Percentiles rank a stretch among this genome's conserved stretches.
phyloP scores from a whole-genome alignment of 352 stramenopile genomes.

The Globisporangium lucens region DNA sequence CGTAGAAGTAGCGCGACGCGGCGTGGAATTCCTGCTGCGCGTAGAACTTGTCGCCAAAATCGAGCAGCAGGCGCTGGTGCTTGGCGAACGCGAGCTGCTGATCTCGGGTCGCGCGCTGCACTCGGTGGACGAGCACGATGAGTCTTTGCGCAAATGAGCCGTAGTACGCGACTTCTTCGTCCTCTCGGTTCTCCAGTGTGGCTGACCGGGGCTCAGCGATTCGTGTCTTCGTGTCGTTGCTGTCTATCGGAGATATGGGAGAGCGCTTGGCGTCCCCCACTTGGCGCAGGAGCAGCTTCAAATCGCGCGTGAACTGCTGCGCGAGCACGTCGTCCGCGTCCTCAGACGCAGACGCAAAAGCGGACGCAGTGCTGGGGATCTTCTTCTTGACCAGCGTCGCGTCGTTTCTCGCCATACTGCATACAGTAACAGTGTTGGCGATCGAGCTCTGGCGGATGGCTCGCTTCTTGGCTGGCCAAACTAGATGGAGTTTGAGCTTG shows the following conservation, averaged over 20 bases:
- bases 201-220: no score
- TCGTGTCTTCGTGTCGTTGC: not conserved
- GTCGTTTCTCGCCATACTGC: not conserved
- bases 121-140: slow-evolving; percentile 25
- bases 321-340: slow-evolving; percentile 30
- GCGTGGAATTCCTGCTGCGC: slow-evolving; percentile 40
- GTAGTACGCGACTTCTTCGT: slow-evolving; percentile 42
- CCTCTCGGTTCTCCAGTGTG: slow-evolving; percentile 1
- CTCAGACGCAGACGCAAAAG: not conserved
- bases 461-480: not conserved
- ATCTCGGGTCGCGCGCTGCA: slow-evolving; percentile 27
- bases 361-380: slow-evolving; percentile 8
- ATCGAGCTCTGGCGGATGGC: no score
- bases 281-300: slow-evolving; percentile 34
- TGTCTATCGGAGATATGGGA: not conserved
- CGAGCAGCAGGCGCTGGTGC: slow-evolving; percentile 41
- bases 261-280: slow-evolving; percentile 30
- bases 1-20: slow-evolving; percentile 52
- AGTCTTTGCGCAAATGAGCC: slow-evolving; percentile 42
- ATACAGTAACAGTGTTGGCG: not conserved
- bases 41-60: slow-evolving; percentile 51
- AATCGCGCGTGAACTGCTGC: slow-evolving; percentile 55
- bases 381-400: slow-evolving; percentile 16
- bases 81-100: slow-evolving; percentile 34
- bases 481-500: not conserved